Evolutionary conservation across 2,329 filamentous ascomycete genomes (phyloP).

Genomic region (Diaporthe sp.): DNA sequence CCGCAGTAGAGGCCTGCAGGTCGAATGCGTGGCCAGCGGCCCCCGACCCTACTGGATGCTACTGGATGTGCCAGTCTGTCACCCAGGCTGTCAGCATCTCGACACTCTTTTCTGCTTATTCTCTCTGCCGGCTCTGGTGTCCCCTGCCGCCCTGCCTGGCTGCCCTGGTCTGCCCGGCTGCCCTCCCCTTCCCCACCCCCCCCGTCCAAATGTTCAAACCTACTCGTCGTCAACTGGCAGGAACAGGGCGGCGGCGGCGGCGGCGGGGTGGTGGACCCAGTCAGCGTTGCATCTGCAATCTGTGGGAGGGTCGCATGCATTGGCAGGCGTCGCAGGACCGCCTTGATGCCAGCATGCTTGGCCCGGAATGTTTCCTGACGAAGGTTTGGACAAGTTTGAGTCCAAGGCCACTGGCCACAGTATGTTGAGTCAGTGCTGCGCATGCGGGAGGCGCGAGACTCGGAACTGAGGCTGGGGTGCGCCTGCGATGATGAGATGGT

Average conservation of each 20-base stretch:
- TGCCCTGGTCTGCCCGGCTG: neutral
- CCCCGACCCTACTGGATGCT: constrained; percentile 26
- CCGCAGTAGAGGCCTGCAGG: constrained; percentile 40
- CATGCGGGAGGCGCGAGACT: constrained; percentile 16
- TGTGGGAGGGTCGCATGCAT: constrained; percentile 34
- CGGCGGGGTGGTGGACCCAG: constrained; percentile 27
- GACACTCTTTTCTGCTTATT: neutral
- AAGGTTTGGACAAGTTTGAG: constrained; percentile 31
- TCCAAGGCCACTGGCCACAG: constrained; percentile 23
- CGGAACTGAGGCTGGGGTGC: constrained; percentile 16
- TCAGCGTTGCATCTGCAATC: constrained; percentile 36
- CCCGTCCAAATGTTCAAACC: constrained; percentile 5
- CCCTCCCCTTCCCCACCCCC: neutral
- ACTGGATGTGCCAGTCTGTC: constrained; percentile 12
- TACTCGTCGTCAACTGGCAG: constrained; percentile 16
- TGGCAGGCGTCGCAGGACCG: constrained; percentile 30
- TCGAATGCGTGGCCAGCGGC: constrained; percentile 29
- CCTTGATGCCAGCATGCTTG: constrained; percentile 23
- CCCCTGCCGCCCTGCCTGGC: neutral
- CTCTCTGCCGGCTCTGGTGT: neutral
- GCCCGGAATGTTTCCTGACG: constrained; percentile 32
- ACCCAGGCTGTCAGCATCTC: constrained; percentile 27
- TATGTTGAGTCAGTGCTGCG: constrained; percentile 28
- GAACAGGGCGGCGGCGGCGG: constrained; percentile 20
- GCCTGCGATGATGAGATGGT: constrained; percentile 7